Conservation (phyloP, 75 land plant genomes). For the Selaginella tamariscina region DNA sequence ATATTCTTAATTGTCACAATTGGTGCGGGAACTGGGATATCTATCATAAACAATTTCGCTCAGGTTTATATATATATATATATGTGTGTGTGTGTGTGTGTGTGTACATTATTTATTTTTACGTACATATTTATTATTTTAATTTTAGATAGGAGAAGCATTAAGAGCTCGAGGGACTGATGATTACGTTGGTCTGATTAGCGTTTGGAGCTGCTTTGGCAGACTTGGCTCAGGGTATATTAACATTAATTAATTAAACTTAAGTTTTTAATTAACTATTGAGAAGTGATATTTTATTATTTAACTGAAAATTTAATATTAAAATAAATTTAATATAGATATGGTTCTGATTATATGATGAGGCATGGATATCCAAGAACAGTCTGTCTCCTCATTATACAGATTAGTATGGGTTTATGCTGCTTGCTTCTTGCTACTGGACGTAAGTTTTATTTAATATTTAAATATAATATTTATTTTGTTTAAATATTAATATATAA, state of each 20-base stretch:
- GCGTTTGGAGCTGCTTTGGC: constrained; percentile 42
- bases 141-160: constrained; percentile 34
- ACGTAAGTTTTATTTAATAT: constrained; percentile 16
- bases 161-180: constrained; percentile 18
- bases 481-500: not conserved
- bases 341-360: constrained; percentile 31
- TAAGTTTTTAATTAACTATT: no score
- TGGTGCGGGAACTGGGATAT: constrained; percentile 38
- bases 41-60: constrained; percentile 38
- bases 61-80: constrained; percentile 23
- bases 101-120: not conserved
- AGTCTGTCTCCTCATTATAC: constrained; percentile 26
- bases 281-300: not conserved
- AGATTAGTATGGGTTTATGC: constrained; percentile 22
- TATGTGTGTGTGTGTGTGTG: not conserved
- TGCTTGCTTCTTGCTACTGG: constrained; percentile 35
- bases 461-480: not conserved
- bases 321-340: constrained; percentile 15
- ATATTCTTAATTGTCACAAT: constrained; percentile 25
- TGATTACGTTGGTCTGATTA: constrained; percentile 31
- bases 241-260: no score
- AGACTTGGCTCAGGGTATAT: constrained; percentile 33
- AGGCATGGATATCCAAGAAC: constrained; percentile 32
- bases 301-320: not conserved
- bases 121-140: not conserved